Conservation (phyloP, 2,329 filamentous ascomycete species). For the Exutisphaerella laricina region DNA sequence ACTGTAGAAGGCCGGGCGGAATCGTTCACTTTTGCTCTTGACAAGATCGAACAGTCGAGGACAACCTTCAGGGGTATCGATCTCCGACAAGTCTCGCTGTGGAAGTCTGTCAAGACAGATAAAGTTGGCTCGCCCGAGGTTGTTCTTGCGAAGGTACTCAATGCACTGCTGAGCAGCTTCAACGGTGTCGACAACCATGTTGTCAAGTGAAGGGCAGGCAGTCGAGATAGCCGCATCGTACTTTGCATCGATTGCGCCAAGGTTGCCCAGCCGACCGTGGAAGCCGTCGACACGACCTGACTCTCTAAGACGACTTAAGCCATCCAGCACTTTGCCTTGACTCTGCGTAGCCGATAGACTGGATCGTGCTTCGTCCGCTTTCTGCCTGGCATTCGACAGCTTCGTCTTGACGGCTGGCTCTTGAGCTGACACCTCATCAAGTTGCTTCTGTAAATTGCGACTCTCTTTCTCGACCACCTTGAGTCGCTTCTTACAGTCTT, state of each 20-base stretch:
- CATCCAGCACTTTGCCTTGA: conserved; percentile 75
- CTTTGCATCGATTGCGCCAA: conserved; percentile 86
- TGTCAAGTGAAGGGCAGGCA: conserved; percentile 83
- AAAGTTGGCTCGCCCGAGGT: conserved; percentile 92
- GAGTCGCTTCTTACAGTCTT: conserved; percentile 69
- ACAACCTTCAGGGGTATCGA: conserved; percentile 86
- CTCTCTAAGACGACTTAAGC: conserved; percentile 89
- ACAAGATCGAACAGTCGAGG: conserved; percentile 91
- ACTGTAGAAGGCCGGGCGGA: conserved; percentile 88
- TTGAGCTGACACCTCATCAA: conserved; percentile 65
- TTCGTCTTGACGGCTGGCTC: conserved; percentile 79
- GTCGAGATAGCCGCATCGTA: conserved; percentile 99
- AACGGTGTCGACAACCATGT: conserved; percentile 94
- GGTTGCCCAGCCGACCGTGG: conserved; percentile 87
- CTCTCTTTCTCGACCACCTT: conserved; percentile 68
- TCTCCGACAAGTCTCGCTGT: conserved; percentile 67
- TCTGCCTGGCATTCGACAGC: conserved; percentile 84
- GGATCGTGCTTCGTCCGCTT: conserved; percentile 90
- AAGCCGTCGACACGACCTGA: conserved; percentile 97
- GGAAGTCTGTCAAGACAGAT: conserved; percentile 89
- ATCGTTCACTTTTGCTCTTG: conserved; percentile 78
- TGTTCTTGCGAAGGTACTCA: conserved; percentile 94
- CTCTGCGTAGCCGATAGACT: conserved; percentile 87
- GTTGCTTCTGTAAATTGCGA: conserved; percentile 63
- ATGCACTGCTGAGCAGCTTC: conserved; percentile 97